Percentiles rank a stretch among this genome's conserved stretches.
Conservation (phyloP, 75 land plant species). For the Selaginella tamariscina region DNA sequence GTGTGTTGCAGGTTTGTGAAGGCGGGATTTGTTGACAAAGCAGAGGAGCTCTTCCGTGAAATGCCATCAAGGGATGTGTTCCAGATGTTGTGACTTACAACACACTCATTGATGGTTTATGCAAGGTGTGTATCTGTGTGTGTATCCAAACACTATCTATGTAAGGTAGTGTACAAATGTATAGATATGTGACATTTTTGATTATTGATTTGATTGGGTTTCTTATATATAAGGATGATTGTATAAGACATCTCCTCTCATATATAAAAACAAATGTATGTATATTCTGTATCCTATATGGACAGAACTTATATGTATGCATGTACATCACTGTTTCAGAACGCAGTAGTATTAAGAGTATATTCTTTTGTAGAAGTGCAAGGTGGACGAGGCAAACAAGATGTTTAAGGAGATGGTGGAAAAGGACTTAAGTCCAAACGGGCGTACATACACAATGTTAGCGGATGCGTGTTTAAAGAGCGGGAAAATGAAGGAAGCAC, state of each 20-base stretch:
- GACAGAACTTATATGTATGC: too few relatives aligned
- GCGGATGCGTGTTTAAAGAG: slow-evolving; percentile 35
- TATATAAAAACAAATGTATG: too few relatives aligned
- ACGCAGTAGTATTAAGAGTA: too few relatives aligned
- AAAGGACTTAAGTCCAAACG: slow-evolving; percentile 22
- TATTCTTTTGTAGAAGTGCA: too few relatives aligned
- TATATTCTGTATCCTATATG: too few relatives aligned
- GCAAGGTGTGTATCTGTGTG: slow-evolving; percentile 32
- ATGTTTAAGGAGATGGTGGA: slow-evolving; percentile 34
- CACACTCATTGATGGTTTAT: slow-evolving; percentile 35
- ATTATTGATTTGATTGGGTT: too few relatives aligned
- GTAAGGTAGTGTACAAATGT: too few relatives aligned
- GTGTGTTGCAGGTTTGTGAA: slow-evolving; percentile 5
- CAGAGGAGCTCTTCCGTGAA: slow-evolving; percentile 25
- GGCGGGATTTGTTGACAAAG: slow-evolving; percentile 30
- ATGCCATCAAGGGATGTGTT: slow-evolving; percentile 27
- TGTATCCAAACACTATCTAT: too few relatives aligned
- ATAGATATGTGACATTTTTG: too few relatives aligned
- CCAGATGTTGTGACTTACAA: slow-evolving; percentile 26
- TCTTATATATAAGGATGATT: too few relatives aligned
- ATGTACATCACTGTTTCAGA: too few relatives aligned
- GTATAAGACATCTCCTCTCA: too few relatives aligned
- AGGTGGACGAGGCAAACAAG: slow-evolving; percentile 32
- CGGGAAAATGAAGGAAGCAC: slow-evolving; percentile 38
- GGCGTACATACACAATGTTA: slow-evolving; percentile 31